These are phyloP conservation scores for Cnidoscolus chayamansa DNA, from an alignment of 441 rosid genomes.

Conservation along the genomic window DNA sequence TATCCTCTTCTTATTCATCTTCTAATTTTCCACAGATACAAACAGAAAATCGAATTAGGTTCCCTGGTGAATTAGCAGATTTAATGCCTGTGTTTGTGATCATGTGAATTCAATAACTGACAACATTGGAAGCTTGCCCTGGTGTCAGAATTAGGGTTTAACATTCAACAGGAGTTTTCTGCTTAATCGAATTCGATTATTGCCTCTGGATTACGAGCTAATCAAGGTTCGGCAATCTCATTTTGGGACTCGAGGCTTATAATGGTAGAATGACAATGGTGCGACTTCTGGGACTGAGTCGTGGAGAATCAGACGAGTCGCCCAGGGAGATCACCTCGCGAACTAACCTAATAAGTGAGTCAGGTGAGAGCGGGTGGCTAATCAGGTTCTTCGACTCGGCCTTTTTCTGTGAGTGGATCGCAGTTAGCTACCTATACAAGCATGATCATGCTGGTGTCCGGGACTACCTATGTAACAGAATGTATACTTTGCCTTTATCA, in stretches of 20 bases:
- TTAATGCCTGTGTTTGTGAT: neutral
- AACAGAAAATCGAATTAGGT: slow-evolving; percentile 13
- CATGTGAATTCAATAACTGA: slow-evolving; percentile 26
- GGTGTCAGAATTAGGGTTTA: slow-evolving; percentile 38
- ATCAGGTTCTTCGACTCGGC: slow-evolving; percentile 95
- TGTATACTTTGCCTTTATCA: slow-evolving; percentile 87
- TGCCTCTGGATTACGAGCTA: slow-evolving; percentile 14
- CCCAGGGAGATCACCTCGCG: slow-evolving; percentile 88
- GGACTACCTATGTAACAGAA: slow-evolving; percentile 93
- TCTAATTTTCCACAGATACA: neutral
- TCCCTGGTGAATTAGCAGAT: neutral
- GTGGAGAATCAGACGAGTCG: slow-evolving; percentile 65
- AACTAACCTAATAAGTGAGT: slow-evolving; percentile 54
- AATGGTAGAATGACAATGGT: slow-evolving; percentile 69
- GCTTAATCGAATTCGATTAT: slow-evolving; percentile 24
- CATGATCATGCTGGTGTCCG: slow-evolving; percentile 92
- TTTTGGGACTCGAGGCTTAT: slow-evolving; percentile 27
- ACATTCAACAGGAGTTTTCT: slow-evolving; percentile 21
- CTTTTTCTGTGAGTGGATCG: slow-evolving; percentile 99
- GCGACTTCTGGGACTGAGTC: slow-evolving; percentile 78
- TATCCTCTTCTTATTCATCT: neutral
- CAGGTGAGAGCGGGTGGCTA: slow-evolving; percentile 95
- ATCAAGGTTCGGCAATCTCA: slow-evolving; percentile 29
- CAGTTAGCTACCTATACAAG: slow-evolving; percentile 96
- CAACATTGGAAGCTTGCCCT: slow-evolving; percentile 22